phyloP scores from a whole-genome alignment of 2,329 filamentous ascomycete genomes.

The Paraphaeosphaeria minitans region DNA sequence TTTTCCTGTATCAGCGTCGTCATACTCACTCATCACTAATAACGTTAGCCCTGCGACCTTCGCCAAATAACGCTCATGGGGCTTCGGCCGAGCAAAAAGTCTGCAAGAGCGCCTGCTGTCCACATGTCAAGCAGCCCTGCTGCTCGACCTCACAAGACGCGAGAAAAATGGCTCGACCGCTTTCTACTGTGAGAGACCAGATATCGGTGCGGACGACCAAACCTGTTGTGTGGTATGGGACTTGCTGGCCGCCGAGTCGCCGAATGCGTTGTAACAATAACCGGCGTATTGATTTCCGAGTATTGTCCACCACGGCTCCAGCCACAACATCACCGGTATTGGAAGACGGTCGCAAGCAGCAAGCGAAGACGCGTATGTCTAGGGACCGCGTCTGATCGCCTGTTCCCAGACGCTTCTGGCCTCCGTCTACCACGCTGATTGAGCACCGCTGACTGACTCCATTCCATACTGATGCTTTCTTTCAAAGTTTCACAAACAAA shows the following conservation, averaged over 20 bases:
- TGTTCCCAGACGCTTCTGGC: background rate
- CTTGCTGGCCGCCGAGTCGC: constrained; percentile 8
- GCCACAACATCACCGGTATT: constrained; percentile 6
- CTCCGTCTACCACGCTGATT: background rate
- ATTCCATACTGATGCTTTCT: constrained; percentile 17
- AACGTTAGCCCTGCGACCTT: constrained; percentile 20
- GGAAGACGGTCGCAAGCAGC: constrained; percentile 5
- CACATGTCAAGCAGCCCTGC: constrained; percentile 22
- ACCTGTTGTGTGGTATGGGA: constrained; percentile 13
- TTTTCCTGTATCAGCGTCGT: constrained; percentile 22
- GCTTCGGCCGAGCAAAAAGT: constrained; percentile 32
- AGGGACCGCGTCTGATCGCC: background rate
- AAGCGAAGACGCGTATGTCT: background rate
- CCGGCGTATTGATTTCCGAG: background rate
- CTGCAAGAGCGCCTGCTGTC: constrained; percentile 10
- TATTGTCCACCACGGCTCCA: constrained; percentile 3
- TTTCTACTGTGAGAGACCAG: background rate
- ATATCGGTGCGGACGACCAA: constrained; percentile 14
- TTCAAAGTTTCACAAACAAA: constrained; percentile 10
- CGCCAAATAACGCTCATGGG: constrained; percentile 11
- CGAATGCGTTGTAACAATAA: constrained; percentile 15
- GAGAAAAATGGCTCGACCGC: constrained; percentile 29
- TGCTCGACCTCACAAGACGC: constrained; percentile 15
- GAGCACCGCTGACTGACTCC: constrained; percentile 15
- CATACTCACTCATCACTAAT: constrained; percentile 29